Conservation (phyloP, 371 early-diverging fungal species). For the Mucor saturninus region DNA sequence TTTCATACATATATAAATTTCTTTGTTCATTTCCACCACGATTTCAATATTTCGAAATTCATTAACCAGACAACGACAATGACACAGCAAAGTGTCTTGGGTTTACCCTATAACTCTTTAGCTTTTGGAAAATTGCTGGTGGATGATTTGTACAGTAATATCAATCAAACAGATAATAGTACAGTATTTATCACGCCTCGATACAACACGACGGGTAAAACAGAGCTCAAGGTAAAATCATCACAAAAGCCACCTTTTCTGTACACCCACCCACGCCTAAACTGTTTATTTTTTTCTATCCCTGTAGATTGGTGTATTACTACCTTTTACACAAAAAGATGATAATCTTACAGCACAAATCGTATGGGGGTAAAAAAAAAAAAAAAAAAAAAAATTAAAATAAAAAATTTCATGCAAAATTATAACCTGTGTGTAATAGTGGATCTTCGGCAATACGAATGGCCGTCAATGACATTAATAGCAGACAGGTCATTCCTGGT, state of each 20-base stretch:
- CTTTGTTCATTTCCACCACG: background rate
- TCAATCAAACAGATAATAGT: constrained; percentile 47
- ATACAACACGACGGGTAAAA: constrained; percentile 42
- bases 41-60: constrained; percentile 5
- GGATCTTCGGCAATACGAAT: constrained; percentile 68
- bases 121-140: constrained; percentile 39
- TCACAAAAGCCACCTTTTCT: background rate
- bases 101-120: constrained; percentile 9
- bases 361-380: constrained; percentile 51
- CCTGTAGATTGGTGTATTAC: constrained; percentile 47
- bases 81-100: constrained; percentile 25
- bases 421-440: constrained; percentile 25
- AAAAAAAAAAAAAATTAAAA: constrained; percentile 7
- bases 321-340: constrained; percentile 50
- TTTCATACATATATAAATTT: constrained; percentile 1
- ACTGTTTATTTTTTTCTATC: background rate
- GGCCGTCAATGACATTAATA: constrained; percentile 64
- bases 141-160: constrained; percentile 35
- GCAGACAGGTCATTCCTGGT: constrained; percentile 54
- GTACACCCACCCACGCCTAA: background rate
- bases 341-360: constrained; percentile 51
- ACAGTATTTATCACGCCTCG: constrained; percentile 46
- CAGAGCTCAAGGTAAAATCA: constrained; percentile 43
- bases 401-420: constrained; percentile 3
- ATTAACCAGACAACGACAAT: constrained; percentile 5